A percentile compares a stretch with the other conserved stretches of the same genome.
These are phyloP conservation scores for Cardamine chenopodiifolia DNA, from an alignment of 345 rosid species.

Conservation along the genomic window DNA sequence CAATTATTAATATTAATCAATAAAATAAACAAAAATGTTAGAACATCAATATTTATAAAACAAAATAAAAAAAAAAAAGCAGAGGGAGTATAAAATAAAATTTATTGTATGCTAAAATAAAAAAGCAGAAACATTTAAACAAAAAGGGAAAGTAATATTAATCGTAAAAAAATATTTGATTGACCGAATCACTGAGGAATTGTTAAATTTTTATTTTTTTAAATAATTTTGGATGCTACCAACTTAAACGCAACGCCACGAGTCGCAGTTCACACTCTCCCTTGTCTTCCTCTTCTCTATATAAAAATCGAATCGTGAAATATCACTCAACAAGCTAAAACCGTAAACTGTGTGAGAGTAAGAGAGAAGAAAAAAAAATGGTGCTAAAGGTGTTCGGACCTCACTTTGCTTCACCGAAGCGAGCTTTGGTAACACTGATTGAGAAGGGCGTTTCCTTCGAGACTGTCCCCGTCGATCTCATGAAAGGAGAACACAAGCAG, in stretches of 20 bases:
- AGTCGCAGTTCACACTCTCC: background rate
- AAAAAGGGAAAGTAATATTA: no score
- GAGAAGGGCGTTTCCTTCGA: slow-evolving; percentile 68
- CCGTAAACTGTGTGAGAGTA: background rate
- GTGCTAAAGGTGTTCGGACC: slow-evolving; percentile 72
- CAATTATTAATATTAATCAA: no score
- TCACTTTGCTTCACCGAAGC: slow-evolving; percentile 55
- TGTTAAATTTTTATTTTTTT: no score
- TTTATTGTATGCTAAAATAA: no score
- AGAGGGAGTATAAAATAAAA: no score
- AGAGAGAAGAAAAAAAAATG: slow-evolving; percentile 37
- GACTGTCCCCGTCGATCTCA: slow-evolving; percentile 59
- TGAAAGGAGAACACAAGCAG: slow-evolving; percentile 62
- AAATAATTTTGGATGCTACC: background rate
- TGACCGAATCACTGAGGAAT: no score
- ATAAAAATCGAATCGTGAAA: background rate
- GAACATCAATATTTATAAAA: no score
- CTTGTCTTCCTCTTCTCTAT: background rate
- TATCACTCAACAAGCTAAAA: slow-evolving; percentile 5
- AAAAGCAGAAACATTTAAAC: background rate
- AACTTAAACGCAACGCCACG: slow-evolving; percentile 23
- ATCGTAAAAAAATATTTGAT: no score
- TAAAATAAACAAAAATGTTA: no score
- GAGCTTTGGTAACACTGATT: slow-evolving; percentile 48
- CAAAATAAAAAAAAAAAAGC: no score